Percentiles rank a stretch among this genome's conserved stretches.
These are phyloP conservation scores for Sonneratia alba DNA, from an alignment of 345 rosid species.

Conservation along the genomic window DNA sequence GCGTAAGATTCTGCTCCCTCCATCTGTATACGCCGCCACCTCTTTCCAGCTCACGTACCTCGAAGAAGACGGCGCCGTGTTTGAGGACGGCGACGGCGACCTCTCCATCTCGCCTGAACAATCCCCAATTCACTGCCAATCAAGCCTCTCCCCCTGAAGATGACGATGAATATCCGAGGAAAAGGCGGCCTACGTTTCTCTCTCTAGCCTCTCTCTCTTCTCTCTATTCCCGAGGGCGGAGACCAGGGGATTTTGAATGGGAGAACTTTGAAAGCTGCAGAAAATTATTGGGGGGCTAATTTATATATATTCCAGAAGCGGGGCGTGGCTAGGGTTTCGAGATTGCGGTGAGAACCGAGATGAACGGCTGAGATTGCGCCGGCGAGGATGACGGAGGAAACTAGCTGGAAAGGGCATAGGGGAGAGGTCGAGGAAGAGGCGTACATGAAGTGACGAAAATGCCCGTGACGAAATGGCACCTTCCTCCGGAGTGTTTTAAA, in stretches of 20 bases:
- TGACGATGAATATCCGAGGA: background rate
- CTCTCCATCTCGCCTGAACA: slow-evolving; percentile 15
- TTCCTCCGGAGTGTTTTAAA: background rate
- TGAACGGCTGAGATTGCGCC: slow-evolving; percentile 50
- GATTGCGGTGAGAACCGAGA: slow-evolving; percentile 18
- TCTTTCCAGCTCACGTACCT: slow-evolving; percentile 65
- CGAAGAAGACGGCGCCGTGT: slow-evolving; percentile 21
- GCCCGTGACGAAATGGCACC: slow-evolving; percentile 13
- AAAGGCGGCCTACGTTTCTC: background rate
- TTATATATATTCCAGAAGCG: slow-evolving; percentile 8
- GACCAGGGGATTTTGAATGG: background rate
- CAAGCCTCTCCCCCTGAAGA: background rate
- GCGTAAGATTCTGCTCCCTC: slow-evolving; percentile 50
- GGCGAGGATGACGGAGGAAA: slow-evolving; percentile 12
- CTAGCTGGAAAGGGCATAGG: slow-evolving; percentile 17
- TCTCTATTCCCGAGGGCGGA: background rate
- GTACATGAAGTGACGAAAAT: slow-evolving; percentile 5
- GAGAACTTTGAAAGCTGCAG: background rate
- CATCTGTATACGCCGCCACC: slow-evolving; percentile 38
- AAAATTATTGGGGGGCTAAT: background rate
- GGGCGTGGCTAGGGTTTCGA: slow-evolving; percentile 38
- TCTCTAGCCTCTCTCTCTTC: background rate
- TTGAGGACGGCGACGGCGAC: slow-evolving; percentile 1
- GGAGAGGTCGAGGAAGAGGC: background rate
- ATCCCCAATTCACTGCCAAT: background rate